Conservation (phyloP, 768 basidiomycete species). For the Lactarius trivialis region DNA sequence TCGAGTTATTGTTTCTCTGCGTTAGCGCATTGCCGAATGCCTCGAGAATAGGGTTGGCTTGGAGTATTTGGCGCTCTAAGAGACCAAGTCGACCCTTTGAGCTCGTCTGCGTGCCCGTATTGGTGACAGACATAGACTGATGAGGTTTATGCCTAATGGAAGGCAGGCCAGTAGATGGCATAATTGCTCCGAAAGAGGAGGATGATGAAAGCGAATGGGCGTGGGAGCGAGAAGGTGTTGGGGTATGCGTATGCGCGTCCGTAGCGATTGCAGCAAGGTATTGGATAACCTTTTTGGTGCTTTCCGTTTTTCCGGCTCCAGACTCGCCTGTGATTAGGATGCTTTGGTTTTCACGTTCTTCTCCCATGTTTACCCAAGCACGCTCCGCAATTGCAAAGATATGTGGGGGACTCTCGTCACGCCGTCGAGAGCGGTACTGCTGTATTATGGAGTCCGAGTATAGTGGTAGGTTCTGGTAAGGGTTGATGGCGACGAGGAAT, state of each 20-base stretch:
- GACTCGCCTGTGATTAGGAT: slow-evolving; percentile 99
- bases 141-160: slow-evolving; percentile 46
- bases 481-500: slow-evolving; percentile 98
- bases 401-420: slow-evolving; percentile 92
- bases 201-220: slow-evolving; percentile 54
- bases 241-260: slow-evolving; percentile 53
- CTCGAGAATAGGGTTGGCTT: slow-evolving; percentile 95
- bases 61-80: slow-evolving; percentile 91
- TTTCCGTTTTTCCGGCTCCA: slow-evolving; percentile 98
- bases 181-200: slow-evolving; percentile 42
- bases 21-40: slow-evolving; percentile 99
- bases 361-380: slow-evolving; percentile 98
- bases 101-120: slow-evolving; percentile 39
- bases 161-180: slow-evolving; percentile 61
- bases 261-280: slow-evolving; percentile 96
- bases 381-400: slow-evolving; percentile 96
- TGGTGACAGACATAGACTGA: slow-evolving; percentile 43
- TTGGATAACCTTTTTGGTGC: slow-evolving; percentile 98
- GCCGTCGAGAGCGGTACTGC: slow-evolving; percentile 82
- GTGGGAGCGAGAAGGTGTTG: slow-evolving; percentile 54
- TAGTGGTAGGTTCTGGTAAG: slow-evolving; percentile 86
- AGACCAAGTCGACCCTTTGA: slow-evolving; percentile 77
- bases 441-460: slow-evolving; percentile 86
- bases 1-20: slow-evolving; percentile 96
- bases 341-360: slow-evolving; percentile 94